Percentiles rank a stretch among this genome's conserved stretches.
phyloP scores from a whole-genome alignment of 352 stramenopile species.

The Phytophthora idaei region DNA sequence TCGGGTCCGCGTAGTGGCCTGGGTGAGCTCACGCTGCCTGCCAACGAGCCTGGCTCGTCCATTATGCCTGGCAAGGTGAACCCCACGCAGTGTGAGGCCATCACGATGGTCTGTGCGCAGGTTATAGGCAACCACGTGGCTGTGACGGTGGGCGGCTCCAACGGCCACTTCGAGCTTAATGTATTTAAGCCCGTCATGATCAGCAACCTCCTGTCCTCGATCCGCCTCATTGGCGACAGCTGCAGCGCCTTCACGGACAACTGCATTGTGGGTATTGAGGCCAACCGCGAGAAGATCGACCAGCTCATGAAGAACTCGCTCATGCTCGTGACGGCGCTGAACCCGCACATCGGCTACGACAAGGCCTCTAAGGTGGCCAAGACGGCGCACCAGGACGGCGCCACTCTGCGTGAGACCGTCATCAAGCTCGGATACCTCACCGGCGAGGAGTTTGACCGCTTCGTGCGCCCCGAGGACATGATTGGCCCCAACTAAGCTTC shows the following conservation, averaged over 20 bases:
- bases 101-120: constrained; percentile 96
- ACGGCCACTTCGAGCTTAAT: constrained; percentile 98
- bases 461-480: constrained; percentile 96
- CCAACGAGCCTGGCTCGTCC: constrained; percentile 73
- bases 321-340: constrained; percentile 97
- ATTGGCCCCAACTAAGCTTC: constrained; percentile 86
- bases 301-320: constrained; percentile 94
- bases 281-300: constrained; percentile 92
- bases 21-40: constrained; percentile 66
- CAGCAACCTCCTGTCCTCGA: constrained; percentile 81
- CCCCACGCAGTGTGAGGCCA: constrained; percentile 94
- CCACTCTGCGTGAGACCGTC: constrained; percentile 93
- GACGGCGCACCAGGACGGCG: constrained; percentile 94
- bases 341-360: constrained; percentile 98
- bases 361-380: constrained; percentile 97
- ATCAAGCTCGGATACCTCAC: constrained; percentile 92
- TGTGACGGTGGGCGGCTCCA: constrained; percentile 92
- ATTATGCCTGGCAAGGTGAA: constrained; percentile 85
- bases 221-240: constrained; percentile 90
- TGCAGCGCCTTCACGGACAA: constrained; percentile 90
- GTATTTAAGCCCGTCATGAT: constrained; percentile 98
- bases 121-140: constrained; percentile 97
- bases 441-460: constrained; percentile 95
- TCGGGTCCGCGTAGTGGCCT: constrained; percentile 63
- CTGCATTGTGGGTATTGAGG: constrained; percentile 92